Conservation (phyloP, 768 basidiomycete species). For the Pulveroboletus sp. region DNA sequence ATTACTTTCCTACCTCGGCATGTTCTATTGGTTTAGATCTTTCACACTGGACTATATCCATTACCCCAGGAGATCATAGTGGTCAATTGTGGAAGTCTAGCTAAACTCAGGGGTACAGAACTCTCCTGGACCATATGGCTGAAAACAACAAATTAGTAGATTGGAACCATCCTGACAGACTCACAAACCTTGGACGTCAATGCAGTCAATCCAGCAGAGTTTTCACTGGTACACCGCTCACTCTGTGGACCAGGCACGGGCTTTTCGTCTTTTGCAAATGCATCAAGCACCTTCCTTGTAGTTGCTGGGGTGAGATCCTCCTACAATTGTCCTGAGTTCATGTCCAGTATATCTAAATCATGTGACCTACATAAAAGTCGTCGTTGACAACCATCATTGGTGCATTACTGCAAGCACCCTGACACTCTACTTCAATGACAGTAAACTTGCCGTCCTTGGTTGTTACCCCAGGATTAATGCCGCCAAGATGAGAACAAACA, state of each 20-base stretch:
- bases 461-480: conserved; percentile 84
- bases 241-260: conserved; percentile 94
- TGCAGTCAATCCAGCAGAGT: conserved; percentile 85
- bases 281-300: conserved; percentile 75
- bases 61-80: neutral
- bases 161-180: neutral
- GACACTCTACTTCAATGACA: conserved; percentile 96
- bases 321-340: conserved; percentile 35
- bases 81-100: conserved; percentile 35
- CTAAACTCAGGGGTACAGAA: conserved; percentile 82
- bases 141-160: conserved; percentile 11
- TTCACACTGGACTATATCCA: neutral
- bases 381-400: conserved; percentile 96
- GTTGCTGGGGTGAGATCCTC: conserved; percentile 79
- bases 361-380: conserved; percentile 81
- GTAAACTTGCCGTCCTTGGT: conserved; percentile 96
- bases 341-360: neutral
- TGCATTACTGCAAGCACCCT: conserved; percentile 97
- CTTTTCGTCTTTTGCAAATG: conserved; percentile 75
- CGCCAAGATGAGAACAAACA: conserved; percentile 76
- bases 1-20: neutral
- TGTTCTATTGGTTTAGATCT: neutral
- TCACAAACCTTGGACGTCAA: conserved; percentile 63
- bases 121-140: conserved; percentile 95
- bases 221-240: conserved; percentile 83